phyloP scores from a whole-genome alignment of 768 basidiomycete genomes.

The Lentinula raphanica region DNA sequence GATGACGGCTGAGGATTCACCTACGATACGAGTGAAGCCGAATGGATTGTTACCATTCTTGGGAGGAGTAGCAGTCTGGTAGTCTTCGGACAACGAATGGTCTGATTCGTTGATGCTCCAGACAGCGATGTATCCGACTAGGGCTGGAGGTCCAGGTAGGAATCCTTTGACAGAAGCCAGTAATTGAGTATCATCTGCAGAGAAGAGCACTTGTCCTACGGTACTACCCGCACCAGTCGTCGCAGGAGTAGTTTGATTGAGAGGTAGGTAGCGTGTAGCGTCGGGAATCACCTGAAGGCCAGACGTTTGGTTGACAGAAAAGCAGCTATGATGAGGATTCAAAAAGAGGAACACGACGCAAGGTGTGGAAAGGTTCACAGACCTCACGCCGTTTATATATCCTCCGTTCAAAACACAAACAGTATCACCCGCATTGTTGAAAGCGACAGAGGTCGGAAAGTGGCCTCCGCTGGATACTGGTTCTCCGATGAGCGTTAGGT shows the following conservation, averaged over 20 bases:
- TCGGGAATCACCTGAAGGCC: constrained; percentile 31
- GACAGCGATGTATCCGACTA: constrained; percentile 39
- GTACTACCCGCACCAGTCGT: constrained; percentile 39
- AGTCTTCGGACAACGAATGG: constrained; percentile 37
- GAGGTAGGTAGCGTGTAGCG: constrained; percentile 34
- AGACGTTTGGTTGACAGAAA: constrained; percentile 31
- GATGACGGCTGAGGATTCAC: constrained; percentile 31
- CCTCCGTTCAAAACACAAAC: constrained; percentile 34
- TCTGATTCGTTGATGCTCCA: constrained; percentile 36
- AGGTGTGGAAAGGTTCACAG: constrained; percentile 3
- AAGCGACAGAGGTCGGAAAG: constrained; percentile 31
- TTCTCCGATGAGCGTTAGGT: constrained; percentile 25
- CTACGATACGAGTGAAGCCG: constrained; percentile 36
- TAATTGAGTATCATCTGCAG: constrained; percentile 36
- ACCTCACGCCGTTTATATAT: constrained; percentile 28
- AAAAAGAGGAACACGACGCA: neutral
- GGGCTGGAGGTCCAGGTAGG: constrained; percentile 31
- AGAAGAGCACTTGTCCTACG: constrained; percentile 41
- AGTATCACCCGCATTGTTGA: constrained; percentile 23
- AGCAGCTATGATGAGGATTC: constrained; percentile 29
- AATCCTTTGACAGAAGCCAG: constrained; percentile 43
- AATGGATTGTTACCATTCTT: constrained; percentile 43
- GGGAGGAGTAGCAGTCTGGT: constrained; percentile 28
- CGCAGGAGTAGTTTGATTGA: constrained; percentile 48
- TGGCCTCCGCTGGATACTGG: constrained; percentile 31